A percentile compares a stretch with the other conserved stretches of the same genome.
Evolutionary conservation across 352 stramenopile genomes (phyloP).

Genomic region (Blastocystis sp.): DNA sequence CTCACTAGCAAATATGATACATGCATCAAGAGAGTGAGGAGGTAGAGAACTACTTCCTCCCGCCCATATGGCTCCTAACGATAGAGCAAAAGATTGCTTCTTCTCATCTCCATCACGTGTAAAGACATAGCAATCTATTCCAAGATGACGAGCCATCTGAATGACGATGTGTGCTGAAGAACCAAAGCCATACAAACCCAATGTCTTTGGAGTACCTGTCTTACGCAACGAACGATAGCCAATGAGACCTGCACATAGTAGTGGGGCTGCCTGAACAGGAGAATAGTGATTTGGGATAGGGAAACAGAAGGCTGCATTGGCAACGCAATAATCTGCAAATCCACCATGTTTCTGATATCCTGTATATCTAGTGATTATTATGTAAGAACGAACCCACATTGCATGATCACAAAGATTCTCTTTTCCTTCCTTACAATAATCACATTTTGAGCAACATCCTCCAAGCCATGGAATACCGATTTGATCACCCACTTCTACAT

Average conservation of each 20-base stretch:
- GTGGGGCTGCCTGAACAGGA: slow-evolving; percentile 36
- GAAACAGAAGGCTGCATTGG: slow-evolving; percentile 58
- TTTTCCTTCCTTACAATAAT: slow-evolving; percentile 47
- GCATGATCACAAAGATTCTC: slow-evolving; percentile 60
- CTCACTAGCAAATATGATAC: slow-evolving; percentile 60
- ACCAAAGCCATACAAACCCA: slow-evolving; percentile 59
- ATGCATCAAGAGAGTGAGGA: slow-evolving; percentile 3
- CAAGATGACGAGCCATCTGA: slow-evolving; percentile 5
- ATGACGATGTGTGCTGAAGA: slow-evolving; percentile 61
- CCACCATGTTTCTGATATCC: slow-evolving; percentile 59
- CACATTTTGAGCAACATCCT: slow-evolving; percentile 42
- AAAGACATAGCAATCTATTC: slow-evolving; percentile 54
- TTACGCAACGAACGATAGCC: slow-evolving; percentile 55
- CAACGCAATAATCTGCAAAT: slow-evolving; percentile 54
- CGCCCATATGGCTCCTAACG: slow-evolving; percentile 23
- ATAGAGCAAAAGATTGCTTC: slow-evolving; percentile 46
- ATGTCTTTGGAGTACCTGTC: slow-evolving; percentile 25
- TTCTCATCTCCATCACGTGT: slow-evolving; percentile 40
- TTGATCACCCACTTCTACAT: slow-evolving; percentile 21
- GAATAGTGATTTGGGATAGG: slow-evolving; percentile 57
- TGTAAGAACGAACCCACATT: neutral
- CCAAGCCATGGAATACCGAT: slow-evolving; percentile 60
- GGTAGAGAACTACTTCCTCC: slow-evolving; percentile 9
- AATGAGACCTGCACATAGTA: slow-evolving; percentile 58
- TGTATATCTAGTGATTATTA: slow-evolving; percentile 30